Evolutionary conservation across 177 flowering plant genomes (phyloP), one percentile per base, ranked within the genome.

Genomic region (Tripterygium wilfordii): DNA sequence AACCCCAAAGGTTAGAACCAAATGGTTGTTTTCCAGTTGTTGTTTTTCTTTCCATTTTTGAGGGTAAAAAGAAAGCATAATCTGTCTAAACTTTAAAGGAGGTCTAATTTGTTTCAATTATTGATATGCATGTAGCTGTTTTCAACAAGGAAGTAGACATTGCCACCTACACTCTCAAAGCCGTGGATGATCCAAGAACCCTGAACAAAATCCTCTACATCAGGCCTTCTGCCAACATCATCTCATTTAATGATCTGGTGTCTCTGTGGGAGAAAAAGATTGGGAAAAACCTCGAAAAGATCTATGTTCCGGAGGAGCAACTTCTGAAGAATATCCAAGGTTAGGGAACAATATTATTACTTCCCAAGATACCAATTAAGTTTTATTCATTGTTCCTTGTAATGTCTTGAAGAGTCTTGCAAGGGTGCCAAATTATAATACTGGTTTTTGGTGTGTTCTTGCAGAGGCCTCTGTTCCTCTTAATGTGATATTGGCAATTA

Each of bases 111-210:
- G n/a, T n/a, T n/a, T n/a, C n/a, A n/a, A n/a, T n/a, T n/a, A n/a
- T n/a, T n/a, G n/a, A n/a, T n/a, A n/a, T n/a, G n/a, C n/a, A 0
- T 26, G 0, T 63, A 79, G 80, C 69, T 4, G 49, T 77, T 24
- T 77, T 69, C 38, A 70, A 67, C 67, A 49, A 61, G 56, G 85
- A 79, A 51, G 67, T 59, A 0, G 82, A 79, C 31, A 70, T 79
- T 46, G 82, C 57, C 10, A 62, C 78, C 21, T 77, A 63, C 39
- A 77, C 82, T 5, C 71, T 76, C 58, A 64, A 25, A 48, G 68
- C 82, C 23, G 75, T 74, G 32, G 82, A 77, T 47, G 85, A 79
- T 46, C 85, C 82, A 17, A 74, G 80, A 49, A 72, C 85, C 40
- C 48, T 77, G 70, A 77, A 79, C 73, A 79, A 79, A 42, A 52